Evolutionary conservation across 2,329 filamentous ascomycete genomes (phyloP), one percentile per base, ranked within the genome.

Genomic region (Thelonectria discophora): DNA sequence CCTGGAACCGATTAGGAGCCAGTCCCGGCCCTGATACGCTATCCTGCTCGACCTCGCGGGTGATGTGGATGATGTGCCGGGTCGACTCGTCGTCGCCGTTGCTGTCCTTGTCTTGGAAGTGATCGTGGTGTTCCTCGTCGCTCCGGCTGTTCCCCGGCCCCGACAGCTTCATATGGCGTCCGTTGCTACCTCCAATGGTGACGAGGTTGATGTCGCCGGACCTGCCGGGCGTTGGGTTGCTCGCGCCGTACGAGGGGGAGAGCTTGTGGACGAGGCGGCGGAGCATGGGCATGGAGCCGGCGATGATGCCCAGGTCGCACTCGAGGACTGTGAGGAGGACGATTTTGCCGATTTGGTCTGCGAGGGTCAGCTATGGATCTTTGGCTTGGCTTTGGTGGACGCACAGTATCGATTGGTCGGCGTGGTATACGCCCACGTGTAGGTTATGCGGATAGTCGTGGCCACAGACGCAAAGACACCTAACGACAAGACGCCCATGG

Each of bases 221-320:
- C n/a, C 52, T 17, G 3, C 55, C 62, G 3, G 64, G 56, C 12
- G 48, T 62, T 10, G 24, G 51, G 46, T 52, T 30, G 37, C 59
- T 65, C 8, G 39, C 50, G 30, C 56, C 56, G 21, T 64, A 62
- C 1, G 62, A 66, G 18, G 64, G 55, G 37, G 45, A 10, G 21
- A 65, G 39, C n/a, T 53, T 58, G 10, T 51, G 55, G 54, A 72
- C 60, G 21, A 70, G 62, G 5, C 54, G 53, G 3, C 69, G 69
- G 11, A 72, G 57, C 65, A 69, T 69, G 8, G 70, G 68, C 45
- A 72, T 61, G 15, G 63, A 71, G 11, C 70, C 70, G 12, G 66
- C 64, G 27, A 71, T 67, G 58, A 72, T 69, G 13, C 69, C 69
- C 18, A 72, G 32, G 32, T 65, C 62, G 46, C 69, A 71, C 34